Base-by-base conservation (phyloP, 305 asterid genomes). In the Solanum hybrid region DNA sequence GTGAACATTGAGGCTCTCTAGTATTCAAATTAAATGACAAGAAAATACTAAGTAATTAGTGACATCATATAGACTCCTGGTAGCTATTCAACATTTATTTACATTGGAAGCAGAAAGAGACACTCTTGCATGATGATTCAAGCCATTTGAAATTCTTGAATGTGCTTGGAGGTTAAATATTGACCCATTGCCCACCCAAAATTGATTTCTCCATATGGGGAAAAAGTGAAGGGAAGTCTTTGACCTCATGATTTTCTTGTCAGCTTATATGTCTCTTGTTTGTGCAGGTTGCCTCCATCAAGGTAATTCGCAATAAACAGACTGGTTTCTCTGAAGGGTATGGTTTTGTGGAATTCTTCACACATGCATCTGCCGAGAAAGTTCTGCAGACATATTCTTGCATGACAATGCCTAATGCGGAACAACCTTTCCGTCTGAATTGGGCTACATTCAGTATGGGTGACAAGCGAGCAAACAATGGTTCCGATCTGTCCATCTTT, bases 361-460 rank as follows among this genome's bases (percentile, higher is more conserved):
- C 98, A 12, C 98, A 96, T 38, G 91, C 94, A 27, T 93, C 96
- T 36, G 99, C 99, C 31, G 99, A 97, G 93, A 96, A 95, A 90
- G 96, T 94, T 85, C 92, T 97, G 86, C 96, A 95, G 64, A 87
- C 96, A 46, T 97, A 92, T 89, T 37, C 97, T 78, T 89, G 94
- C 89, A 86, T 94, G 66, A 90, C 91, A 77, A 97, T 96, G 99
- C 99, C 99, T 5, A 95, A 94, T 92, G 91, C 96, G 2, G 97
- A 95, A 71, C 99, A 95, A 85, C 94, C 93, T 88, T 97, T 97
- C 92, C 97, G 98, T 78, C 90, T 97, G 91, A 97, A 97, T 89
- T 97, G 99, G 99, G 99, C 99, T 77, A 92, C 98, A 85, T 97
- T 97, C 92, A 97, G 99, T 97, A 94, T 94, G 95, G 98, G 99